Evolutionary conservation across 106 monocot genomes (phyloP).

Genomic region (Amphibolis antarctica): DNA sequence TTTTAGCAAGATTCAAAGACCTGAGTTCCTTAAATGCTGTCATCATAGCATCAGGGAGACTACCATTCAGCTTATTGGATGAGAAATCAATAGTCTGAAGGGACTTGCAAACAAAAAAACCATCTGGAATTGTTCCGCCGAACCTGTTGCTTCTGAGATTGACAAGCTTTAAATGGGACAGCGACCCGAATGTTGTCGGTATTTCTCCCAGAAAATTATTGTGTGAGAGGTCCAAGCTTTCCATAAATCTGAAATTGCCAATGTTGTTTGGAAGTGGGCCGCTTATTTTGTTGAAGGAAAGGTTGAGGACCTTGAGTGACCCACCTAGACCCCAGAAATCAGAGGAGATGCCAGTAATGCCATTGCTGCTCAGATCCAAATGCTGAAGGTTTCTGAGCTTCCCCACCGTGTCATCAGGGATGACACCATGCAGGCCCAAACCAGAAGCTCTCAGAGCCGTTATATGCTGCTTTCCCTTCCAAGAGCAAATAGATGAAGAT

Average conservation of each 20-base stretch:
- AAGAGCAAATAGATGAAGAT: conserved; percentile 38
- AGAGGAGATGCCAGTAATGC: conserved; percentile 35
- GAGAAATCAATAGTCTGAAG: conserved; percentile 40
- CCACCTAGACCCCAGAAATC: conserved; percentile 68
- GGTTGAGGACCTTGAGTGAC: conserved; percentile 48
- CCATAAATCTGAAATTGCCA: conserved; percentile 51
- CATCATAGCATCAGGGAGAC: conserved; percentile 20
- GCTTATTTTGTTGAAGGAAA: conserved; percentile 44
- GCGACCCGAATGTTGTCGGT: conserved; percentile 32
- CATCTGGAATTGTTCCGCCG: conserved; percentile 34
- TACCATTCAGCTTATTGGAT: conserved; percentile 32
- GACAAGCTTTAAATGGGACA: conserved; percentile 24
- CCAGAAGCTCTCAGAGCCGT: conserved; percentile 28
- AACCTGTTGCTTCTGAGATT: conserved; percentile 46
- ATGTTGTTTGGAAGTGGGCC: conserved; percentile 62
- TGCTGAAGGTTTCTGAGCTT: conserved; percentile 48
- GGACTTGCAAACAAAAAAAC: conserved; percentile 30
- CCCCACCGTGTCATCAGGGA: conserved; percentile 66
- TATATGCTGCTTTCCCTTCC: conserved; percentile 21
- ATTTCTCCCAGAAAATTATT: conserved; percentile 50
- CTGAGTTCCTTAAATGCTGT: conserved; percentile 19
- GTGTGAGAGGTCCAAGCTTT: conserved; percentile 52
- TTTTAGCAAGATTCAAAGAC: conserved; percentile 31
- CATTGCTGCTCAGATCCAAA: conserved; percentile 65
- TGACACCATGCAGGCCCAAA: conserved; percentile 47